A percentile compares a stretch with the other conserved stretches of the same genome.
Conservation (phyloP, 2,329 filamentous ascomycete species). For the Ophiostoma pallidulum region DNA sequence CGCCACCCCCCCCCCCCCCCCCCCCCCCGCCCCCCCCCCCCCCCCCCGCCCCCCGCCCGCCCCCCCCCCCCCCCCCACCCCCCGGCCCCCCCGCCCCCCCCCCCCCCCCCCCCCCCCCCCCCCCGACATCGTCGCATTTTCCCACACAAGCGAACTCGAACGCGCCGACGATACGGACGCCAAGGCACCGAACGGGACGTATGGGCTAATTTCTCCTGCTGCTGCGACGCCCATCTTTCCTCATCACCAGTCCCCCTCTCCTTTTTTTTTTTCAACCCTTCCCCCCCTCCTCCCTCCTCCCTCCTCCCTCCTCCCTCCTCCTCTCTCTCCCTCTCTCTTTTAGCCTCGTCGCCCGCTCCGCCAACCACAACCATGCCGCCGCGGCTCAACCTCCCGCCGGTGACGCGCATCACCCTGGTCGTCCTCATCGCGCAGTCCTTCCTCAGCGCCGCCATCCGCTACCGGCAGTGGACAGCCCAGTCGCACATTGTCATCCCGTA, state of each 20-base stretch:
- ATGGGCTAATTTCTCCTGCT: too few relatives aligned
- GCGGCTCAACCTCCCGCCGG: constrained; percentile 84
- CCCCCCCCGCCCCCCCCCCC: too few relatives aligned
- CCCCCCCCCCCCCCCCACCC: too few relatives aligned
- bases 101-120: too few relatives aligned
- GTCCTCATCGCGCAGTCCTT: constrained; percentile 67
- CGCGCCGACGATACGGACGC: too few relatives aligned
- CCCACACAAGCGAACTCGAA: too few relatives aligned
- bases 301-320: not conserved
- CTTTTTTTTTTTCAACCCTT: not conserved
- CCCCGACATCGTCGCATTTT: not conserved
- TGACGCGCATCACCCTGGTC: constrained; percentile 75
- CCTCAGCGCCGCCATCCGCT: constrained; percentile 70
- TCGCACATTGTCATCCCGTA: constrained; percentile 69
- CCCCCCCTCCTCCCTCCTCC: not conserved
- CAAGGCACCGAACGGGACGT: too few relatives aligned
- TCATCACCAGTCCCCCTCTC: too few relatives aligned
- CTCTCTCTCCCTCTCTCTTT: not conserved
- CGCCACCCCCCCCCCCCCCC: too few relatives aligned
- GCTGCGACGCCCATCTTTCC: not conserved
- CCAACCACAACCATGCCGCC: constrained; percentile 68
- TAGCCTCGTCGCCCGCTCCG: too few relatives aligned
- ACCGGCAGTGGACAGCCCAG: constrained; percentile 56
- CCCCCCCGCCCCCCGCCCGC: too few relatives aligned
- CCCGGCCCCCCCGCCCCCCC: too few relatives aligned